Percentiles rank a stretch among this genome's conserved stretches.
phyloP scores from a whole-genome alignment of 768 basidiomycete genomes.

The Auricularia cornea region DNA sequence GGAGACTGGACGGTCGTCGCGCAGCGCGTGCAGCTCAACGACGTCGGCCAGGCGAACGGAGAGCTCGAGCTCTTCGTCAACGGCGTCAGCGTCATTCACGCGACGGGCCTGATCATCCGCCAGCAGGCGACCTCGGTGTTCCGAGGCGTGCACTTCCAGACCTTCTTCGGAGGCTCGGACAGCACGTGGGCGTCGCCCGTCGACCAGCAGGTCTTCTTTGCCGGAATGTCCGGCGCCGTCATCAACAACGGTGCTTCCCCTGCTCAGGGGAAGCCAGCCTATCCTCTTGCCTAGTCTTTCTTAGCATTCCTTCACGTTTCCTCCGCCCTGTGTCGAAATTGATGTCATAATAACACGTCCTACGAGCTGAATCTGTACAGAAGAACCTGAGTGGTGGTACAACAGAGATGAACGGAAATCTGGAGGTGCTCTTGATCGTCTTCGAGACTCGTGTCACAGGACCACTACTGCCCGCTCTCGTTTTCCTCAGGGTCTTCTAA shows the following conservation, averaged over 20 bases:
- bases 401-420: too few species aligned
- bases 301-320: too few species aligned
- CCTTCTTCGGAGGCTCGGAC: constrained; percentile 61
- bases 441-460: too few species aligned
- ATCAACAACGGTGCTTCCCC: constrained; percentile 13
- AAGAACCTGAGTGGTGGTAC: too few species aligned
- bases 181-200: constrained; percentile 49
- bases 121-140: constrained; percentile 41
- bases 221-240: constrained; percentile 62
- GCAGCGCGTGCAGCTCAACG: constrained; percentile 69
- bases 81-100: constrained; percentile 55
- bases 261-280: not conserved
- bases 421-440: too few species aligned
- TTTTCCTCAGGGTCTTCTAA: too few species aligned
- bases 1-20: constrained; percentile 60
- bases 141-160: constrained; percentile 62
- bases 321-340: too few species aligned
- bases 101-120: constrained; percentile 48
- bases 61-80: constrained; percentile 60
- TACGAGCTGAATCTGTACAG: too few species aligned
- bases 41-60: constrained; percentile 59
- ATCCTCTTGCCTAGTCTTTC: not conserved
- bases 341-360: too few species aligned
- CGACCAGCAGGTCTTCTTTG: constrained; percentile 55
- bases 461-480: too few species aligned